These are phyloP conservation scores for Mycena olivaceomarginata DNA, from an alignment of 768 basidiomycete genomes.

Conservation along the genomic window DNA sequence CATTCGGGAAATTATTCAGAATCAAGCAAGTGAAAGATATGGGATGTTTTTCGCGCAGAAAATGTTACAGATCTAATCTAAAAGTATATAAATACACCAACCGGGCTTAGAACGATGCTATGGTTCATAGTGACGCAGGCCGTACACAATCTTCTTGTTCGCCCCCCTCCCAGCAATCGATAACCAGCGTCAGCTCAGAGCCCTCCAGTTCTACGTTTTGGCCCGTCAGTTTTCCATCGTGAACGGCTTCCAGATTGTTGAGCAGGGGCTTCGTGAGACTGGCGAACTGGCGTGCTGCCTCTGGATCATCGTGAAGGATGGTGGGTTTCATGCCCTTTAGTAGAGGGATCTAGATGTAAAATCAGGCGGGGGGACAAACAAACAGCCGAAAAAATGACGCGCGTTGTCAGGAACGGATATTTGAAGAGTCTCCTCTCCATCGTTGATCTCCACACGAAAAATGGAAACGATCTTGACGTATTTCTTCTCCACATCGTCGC, in stretches of 20 bases:
- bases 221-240: conserved; percentile 47
- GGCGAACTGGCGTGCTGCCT: conserved; percentile 59
- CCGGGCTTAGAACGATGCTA: background rate
- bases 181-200: conserved; percentile 17
- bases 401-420: conserved; percentile 72
- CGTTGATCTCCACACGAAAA: conserved; percentile 71
- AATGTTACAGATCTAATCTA: no score
- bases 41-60: no score
- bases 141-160: conserved; percentile 15
- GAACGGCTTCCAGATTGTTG: conserved; percentile 67
- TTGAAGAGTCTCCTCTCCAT: conserved; percentile 65
- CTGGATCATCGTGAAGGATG: conserved; percentile 63
- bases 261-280: conserved; percentile 66
- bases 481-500: conserved; percentile 72
- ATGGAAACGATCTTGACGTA: conserved; percentile 69
- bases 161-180: conserved; percentile 33
- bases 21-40: background rate
- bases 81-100: background rate
- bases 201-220: conserved; percentile 19
- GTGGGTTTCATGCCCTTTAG: conserved; percentile 66
- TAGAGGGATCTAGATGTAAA: conserved; percentile 59
- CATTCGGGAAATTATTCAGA: background rate
- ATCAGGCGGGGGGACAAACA: background rate
- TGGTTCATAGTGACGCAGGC: conserved; percentile 11
- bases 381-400: conserved; percentile 32